Evolutionary conservation across 225 moss, liverwort and hornwort species (phyloP), one percentile per base, ranked within the genome.

Genomic region (Lunularia cruciata): DNA sequence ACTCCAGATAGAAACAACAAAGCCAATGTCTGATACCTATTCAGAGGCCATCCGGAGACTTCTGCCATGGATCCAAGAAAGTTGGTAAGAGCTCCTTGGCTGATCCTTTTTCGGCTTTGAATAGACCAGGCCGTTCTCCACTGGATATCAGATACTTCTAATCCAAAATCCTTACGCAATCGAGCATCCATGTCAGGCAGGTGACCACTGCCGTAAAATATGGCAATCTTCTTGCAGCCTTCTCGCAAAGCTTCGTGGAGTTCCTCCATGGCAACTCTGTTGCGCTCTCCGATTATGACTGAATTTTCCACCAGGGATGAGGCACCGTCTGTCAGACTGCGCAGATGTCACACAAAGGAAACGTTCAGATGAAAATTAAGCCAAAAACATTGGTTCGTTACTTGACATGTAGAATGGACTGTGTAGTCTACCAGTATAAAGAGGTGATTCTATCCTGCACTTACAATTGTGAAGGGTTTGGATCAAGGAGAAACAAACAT

Each of bases 51-150:
- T 6, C 96, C 90, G 0, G 92, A 98, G 51, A 86, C 80, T 73
- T 81, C 58, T 3, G 92, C 92, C 76, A 92, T 48, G 38, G 86
- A 72, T 27, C 79, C 83, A 57, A 98, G 75, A 20, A 89, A 71
- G 38, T 63, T 77, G 18, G 87, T 86, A 16, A 89, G 45, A 38
- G 78, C 71, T 20, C 82, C 85, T 39, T 86, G 84, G 18, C 81
- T 52, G 65, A 77, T 84, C 54, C 60, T 66, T 57, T 84, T 68
- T 23, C 96, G 87, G 3, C 86, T 82, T 68, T 83, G 80, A 68
- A 98, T 98, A 32, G 87, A 89, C 96, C 96, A 98, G 1, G 96
- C 96, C 23, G 96, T 98, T 65, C 89, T 78, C 96, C 96, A 98
- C 62, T 90, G 84, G 57, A 98, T 86, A 8, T 90, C 85, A 46